A percentile compares a stretch with the other conserved stretches of the same genome.
phyloP scores from a whole-genome alignment of 805 yeast species.

The Metschnikowia proteae region DNA sequence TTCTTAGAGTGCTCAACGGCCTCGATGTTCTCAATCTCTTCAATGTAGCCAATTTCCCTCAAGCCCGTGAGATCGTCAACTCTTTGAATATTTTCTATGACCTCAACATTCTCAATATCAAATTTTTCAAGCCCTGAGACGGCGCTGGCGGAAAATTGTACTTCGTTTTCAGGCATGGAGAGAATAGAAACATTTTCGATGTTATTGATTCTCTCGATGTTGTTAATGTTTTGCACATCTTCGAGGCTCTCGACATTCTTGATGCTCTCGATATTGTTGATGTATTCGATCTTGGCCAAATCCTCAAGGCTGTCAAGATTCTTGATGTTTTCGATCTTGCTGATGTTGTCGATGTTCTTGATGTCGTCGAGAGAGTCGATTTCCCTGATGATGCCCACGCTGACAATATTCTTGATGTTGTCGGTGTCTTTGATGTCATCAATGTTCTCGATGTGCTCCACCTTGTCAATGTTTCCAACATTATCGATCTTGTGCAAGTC shows the following conservation, averaged over 20 bases:
- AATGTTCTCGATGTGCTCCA: conserved; percentile 5
- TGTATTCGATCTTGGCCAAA: conserved; percentile 4
- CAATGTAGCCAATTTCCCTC: conserved; percentile 2
- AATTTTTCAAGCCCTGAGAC: background rate
- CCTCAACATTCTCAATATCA: conserved; percentile 1
- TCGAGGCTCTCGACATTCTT: conserved; percentile 3
- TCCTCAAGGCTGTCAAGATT: conserved; percentile 2
- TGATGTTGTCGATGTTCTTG: conserved; percentile 2
- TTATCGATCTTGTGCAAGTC: conserved; percentile 4
- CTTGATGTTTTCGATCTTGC: conserved; percentile 3
- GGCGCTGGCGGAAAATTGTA: background rate
- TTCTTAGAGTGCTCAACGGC: conserved; percentile 3
- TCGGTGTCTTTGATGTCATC: conserved; percentile 1
- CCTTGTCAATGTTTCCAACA: conserved; percentile 4
- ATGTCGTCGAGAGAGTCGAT: conserved; percentile 3
- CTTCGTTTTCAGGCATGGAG: background rate
- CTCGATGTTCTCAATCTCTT: conserved; percentile 4
- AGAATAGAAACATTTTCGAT: conserved; percentile 1
- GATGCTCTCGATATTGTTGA: conserved; percentile 3
- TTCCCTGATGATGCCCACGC: conserved; percentile 1
- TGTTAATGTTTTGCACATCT: conserved; percentile 1
- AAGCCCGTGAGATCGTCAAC: background rate
- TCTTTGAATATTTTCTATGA: conserved; percentile 1
- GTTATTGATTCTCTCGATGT: conserved; percentile 3
- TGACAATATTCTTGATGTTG: conserved; percentile 1